Evolutionary conservation across 2,329 filamentous ascomycete species (phyloP).

Genomic region (Curvularia spicifera): DNA sequence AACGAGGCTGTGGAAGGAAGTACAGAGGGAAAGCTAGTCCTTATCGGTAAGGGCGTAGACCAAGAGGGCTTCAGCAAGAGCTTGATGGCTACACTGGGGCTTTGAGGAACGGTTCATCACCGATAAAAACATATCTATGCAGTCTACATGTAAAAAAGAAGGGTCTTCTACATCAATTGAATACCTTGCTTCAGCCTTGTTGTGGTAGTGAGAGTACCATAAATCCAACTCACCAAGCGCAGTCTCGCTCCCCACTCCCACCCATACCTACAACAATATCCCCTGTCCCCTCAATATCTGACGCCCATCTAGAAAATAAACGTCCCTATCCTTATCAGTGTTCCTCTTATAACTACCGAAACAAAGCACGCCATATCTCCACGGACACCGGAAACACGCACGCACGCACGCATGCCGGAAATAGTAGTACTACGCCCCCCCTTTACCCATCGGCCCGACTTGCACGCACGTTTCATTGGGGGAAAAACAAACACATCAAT

Average conservation of each 20-base stretch:
- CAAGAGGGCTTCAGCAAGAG: slow-evolving; percentile 27
- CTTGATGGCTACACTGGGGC: slow-evolving; percentile 14
- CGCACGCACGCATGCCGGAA: too few species aligned
- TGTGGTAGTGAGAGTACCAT: not conserved
- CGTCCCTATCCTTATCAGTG: too few species aligned
- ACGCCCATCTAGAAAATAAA: not conserved
- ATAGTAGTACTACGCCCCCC: too few species aligned
- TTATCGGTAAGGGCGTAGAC: slow-evolving; percentile 41
- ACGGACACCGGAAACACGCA: too few species aligned
- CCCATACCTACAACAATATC: not conserved
- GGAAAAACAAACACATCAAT: too few species aligned
- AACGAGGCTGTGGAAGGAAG: not conserved
- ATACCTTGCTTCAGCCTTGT: not conserved
- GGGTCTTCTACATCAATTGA: not conserved
- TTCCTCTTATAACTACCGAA: too few species aligned
- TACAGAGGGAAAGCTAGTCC: slow-evolving; percentile 38
- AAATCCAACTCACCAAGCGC: not conserved
- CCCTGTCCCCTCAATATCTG: not conserved
- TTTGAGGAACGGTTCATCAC: not conserved
- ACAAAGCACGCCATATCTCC: too few species aligned
- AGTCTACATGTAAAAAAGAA: not conserved
- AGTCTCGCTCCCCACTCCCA: not conserved
- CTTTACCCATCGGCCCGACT: too few species aligned
- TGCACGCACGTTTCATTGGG: too few species aligned
- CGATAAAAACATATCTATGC: not conserved